phyloP scores from a whole-genome alignment of 768 basidiomycete genomes.

The Leccinum olivaceopallidum region DNA sequence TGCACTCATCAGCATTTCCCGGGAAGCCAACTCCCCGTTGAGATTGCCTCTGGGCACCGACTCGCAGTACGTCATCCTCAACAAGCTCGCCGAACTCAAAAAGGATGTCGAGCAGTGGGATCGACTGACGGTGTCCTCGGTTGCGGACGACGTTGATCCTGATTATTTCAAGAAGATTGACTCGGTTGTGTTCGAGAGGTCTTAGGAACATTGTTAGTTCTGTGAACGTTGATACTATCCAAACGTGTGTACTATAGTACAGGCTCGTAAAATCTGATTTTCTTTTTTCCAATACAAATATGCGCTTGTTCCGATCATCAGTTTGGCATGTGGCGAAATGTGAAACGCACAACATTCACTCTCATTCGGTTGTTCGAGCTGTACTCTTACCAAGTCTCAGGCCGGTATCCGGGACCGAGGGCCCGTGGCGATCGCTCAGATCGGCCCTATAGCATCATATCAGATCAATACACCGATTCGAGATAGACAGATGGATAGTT shows the following conservation, averaged over 20 bases:
- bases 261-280: neutral
- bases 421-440: too few species aligned
- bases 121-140: slow-evolving; percentile 15
- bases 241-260: neutral
- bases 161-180: slow-evolving; percentile 11
- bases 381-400: neutral
- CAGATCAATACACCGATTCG: too few species aligned
- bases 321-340: neutral
- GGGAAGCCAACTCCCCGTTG: slow-evolving; percentile 20
- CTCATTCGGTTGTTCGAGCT: too few species aligned
- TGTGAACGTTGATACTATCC: neutral
- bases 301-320: neutral
- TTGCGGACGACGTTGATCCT: slow-evolving; percentile 25
- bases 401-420: too few species aligned
- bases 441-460: too few species aligned
- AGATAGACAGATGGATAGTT: too few species aligned
- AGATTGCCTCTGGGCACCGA: slow-evolving; percentile 24
- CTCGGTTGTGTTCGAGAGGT: neutral
- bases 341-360: neutral
- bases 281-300: neutral
- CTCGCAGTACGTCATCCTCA: slow-evolving; percentile 16
- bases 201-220: neutral
- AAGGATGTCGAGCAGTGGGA: slow-evolving; percentile 18
- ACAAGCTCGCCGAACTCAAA: slow-evolving; percentile 20
- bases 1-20: slow-evolving; percentile 19